Base-by-base conservation (phyloP, 148 eudicot genomes). In the Oxyria digyna region DNA sequence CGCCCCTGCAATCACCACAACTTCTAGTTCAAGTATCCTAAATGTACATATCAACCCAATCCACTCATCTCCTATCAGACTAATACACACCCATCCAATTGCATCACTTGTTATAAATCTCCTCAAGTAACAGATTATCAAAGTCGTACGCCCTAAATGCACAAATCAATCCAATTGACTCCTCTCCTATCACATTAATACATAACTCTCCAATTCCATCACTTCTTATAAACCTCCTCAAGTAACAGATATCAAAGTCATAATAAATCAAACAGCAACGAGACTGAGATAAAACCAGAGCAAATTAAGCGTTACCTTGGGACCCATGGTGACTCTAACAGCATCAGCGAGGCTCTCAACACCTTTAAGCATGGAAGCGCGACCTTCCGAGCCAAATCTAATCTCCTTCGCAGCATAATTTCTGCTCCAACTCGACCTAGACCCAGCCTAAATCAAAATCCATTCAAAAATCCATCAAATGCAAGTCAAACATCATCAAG, bases 251-350 rank as follows among this genome's bases (percentile, higher is more conserved):
- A 38, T 38, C 8, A 7, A 38, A 1, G 41, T 38, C 41, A 8
- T 3, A 38, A 38, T 35, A 23, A 21, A 50, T 27, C 21, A 5
- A 43, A 54, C 37, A 7, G 32, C 8, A 69, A 29, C 49, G 49
- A 45, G 18, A 45, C 17, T 45, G 49, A 45, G 8, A 38, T 38
- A 38, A 10, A 8, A 43, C 15, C 6, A 11, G 20, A 26, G 62
- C 17, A 7, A 24, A 23, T 55, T 55, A 26, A 17, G 31, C 32
- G 7, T 24, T 48, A 94, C 98, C 96, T 92, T 88, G 4, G 99
- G 99, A 5, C 99, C 99, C 97, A 94, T 91, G n/a, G 99, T 94
- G 21, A 94, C 97, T 91, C 48, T 87, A 55, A 94, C 99, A 27
- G 99, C 97, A 84, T 94, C 97, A 27, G 96, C 93, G 8, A 94